These are phyloP conservation scores for Wallacemonas sp. DNA, from an alignment of 208 protist species.

Conservation along the genomic window DNA sequence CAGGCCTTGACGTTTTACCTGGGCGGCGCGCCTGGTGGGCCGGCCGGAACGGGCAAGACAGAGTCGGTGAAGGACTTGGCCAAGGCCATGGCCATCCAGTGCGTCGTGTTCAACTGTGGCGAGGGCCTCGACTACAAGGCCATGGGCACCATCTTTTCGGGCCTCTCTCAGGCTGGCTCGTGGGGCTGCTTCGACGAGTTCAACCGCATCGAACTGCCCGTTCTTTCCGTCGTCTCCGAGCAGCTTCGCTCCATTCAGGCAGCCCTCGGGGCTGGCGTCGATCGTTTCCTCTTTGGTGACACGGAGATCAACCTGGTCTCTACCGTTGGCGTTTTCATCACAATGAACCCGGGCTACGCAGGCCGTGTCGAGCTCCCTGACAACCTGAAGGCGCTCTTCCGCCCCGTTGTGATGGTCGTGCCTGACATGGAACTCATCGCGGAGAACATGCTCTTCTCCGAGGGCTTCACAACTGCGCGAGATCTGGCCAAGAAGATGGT, in stretches of 20 bases:
- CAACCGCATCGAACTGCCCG: conserved; percentile 98
- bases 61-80: conserved; percentile 99
- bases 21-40: conserved; percentile 95
- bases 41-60: conserved; percentile 97
- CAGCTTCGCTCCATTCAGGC: conserved; percentile 98
- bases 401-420: conserved; percentile 98
- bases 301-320: conserved; percentile 86
- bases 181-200: conserved; percentile 99
- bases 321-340: conserved; percentile 98
- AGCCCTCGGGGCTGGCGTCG: conserved; percentile 84
- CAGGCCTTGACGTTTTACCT: conserved; percentile 97
- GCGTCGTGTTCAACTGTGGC: conserved; percentile 98
- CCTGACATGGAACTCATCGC: conserved; percentile 98
- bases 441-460: conserved; percentile 99
- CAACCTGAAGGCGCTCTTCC: conserved; percentile 99
- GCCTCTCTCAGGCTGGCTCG: conserved; percentile 96
- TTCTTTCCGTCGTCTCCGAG: conserved; percentile 98
- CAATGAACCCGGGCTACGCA: conserved; percentile 99
- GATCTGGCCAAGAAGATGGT: conserved; percentile 99
- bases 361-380: conserved; percentile 98
- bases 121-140: conserved; percentile 99
- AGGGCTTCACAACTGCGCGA: conserved; percentile 96
- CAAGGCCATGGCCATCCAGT: conserved; percentile 96
- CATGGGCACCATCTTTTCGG: conserved; percentile 98
- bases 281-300: conserved; percentile 92